phyloP scores from a whole-genome alignment of 495 filamentous ascomycete genomes.

The Apiosordaria backusii region DNA sequence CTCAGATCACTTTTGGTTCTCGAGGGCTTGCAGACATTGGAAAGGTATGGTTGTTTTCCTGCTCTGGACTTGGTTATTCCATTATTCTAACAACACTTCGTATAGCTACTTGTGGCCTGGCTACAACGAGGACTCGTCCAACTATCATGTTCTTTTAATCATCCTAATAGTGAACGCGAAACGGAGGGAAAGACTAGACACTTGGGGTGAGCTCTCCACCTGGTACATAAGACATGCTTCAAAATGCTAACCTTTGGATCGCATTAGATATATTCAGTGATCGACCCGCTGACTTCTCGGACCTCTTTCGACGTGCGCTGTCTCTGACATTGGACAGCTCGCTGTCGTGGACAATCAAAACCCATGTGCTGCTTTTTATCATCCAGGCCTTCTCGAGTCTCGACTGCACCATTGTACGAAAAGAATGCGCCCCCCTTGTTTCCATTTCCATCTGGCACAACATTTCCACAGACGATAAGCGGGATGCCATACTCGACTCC shows the following conservation, averaged over 20 bases:
- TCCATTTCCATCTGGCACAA: constrained; percentile 96
- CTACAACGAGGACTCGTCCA: constrained; percentile 82
- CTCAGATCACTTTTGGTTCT: constrained; percentile 73
- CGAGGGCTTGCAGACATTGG: constrained; percentile 86
- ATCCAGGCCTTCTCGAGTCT: constrained; percentile 92
- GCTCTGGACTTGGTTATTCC: neutral
- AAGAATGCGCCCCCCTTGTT: constrained; percentile 93
- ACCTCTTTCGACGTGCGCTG: constrained; percentile 82
- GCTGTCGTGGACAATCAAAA: constrained; percentile 64
- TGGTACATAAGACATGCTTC: neutral
- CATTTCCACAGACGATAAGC: constrained; percentile 63
- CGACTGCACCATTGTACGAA: constrained; percentile 82
- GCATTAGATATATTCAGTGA: constrained; percentile 63
- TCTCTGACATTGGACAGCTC: constrained; percentile 84
- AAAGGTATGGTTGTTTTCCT: constrained; percentile 55
- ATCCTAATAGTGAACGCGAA: constrained; percentile 84
- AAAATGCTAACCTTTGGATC: neutral
- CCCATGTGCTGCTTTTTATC: constrained; percentile 78
- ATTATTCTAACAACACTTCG: constrained; percentile 20
- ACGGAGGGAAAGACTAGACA: constrained; percentile 76
- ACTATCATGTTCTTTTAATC: constrained; percentile 84
- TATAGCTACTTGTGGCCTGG: constrained; percentile 88
- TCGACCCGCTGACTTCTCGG: constrained; percentile 78
- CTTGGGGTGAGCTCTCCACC: constrained; percentile 55
- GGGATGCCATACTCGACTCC: constrained; percentile 66